Percentiles rank a stretch among this genome's conserved stretches.
phyloP scores from a whole-genome alignment of 768 basidiomycete species.

The Lactarius trivialis region DNA sequence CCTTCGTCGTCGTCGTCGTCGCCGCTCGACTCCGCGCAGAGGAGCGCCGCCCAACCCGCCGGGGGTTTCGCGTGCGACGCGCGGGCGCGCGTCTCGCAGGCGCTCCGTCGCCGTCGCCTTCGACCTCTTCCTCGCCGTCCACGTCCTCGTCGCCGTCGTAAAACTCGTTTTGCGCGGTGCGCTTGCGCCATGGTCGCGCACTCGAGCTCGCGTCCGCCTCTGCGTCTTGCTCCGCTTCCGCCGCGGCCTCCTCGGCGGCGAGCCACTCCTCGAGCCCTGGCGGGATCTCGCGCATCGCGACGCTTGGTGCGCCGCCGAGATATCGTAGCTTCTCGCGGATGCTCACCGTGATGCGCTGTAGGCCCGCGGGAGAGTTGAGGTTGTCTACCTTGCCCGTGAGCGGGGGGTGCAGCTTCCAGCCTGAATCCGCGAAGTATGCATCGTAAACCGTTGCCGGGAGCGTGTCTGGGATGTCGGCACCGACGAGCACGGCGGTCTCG shows the following conservation, averaged over 20 bases:
- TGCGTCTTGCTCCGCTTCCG: constrained; percentile 62
- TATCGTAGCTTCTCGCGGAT: constrained; percentile 87
- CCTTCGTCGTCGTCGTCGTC: constrained; percentile 23
- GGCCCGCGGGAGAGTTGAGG: constrained; percentile 72
- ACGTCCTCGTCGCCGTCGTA: constrained; percentile 57
- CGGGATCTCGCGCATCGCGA: constrained; percentile 94
- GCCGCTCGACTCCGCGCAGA: background rate
- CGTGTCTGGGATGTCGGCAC: constrained; percentile 73
- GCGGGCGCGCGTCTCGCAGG: constrained; percentile 26
- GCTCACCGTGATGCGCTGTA: constrained; percentile 83
- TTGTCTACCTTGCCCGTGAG: constrained; percentile 90
- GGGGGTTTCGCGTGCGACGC: constrained; percentile 21
- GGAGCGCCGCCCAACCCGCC: constrained; percentile 24
- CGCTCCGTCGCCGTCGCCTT: constrained; percentile 30
- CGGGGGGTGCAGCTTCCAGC: constrained; percentile 91
- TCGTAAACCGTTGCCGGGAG: constrained; percentile 89
- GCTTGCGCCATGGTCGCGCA: constrained; percentile 41
- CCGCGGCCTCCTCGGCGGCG: constrained; percentile 57
- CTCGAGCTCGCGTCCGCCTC: constrained; percentile 54
- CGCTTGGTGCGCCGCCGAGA: constrained; percentile 92
- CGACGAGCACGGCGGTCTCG: constrained; percentile 91
- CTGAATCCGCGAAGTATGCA: constrained; percentile 83
- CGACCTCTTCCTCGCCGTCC: constrained; percentile 42
- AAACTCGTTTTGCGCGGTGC: constrained; percentile 54
- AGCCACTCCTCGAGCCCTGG: constrained; percentile 79